Evolutionary conservation across 2,329 filamentous ascomycete genomes (phyloP).

Genomic region (Penicillium sp.): DNA sequence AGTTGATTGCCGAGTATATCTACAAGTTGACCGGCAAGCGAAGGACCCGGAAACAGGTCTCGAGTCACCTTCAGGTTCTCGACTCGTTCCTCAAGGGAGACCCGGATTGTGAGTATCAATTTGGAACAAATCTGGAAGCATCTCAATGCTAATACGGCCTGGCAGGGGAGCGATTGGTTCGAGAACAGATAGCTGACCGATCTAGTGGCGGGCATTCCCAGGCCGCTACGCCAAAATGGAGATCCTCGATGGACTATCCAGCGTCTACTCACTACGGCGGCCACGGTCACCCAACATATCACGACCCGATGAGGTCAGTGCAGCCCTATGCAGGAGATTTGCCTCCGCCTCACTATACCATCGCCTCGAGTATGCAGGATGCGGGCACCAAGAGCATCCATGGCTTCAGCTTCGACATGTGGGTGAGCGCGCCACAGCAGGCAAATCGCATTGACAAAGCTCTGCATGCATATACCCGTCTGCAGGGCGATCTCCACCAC

Average conservation of each 20-base stretch:
- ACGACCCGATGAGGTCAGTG: constrained; percentile 32
- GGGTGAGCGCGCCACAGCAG: constrained; percentile 41
- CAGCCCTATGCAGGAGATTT: constrained; percentile 36
- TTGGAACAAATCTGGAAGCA: not conserved
- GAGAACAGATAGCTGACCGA: constrained; percentile 35
- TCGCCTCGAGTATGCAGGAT: constrained; percentile 37
- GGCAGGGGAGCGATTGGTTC: constrained; percentile 40
- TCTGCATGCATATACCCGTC: constrained; percentile 45
- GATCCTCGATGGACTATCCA: constrained; percentile 33
- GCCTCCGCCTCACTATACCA: constrained; percentile 34
- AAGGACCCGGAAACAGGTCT: constrained; percentile 59
- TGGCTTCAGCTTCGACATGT: constrained; percentile 47
- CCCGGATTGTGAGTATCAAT: constrained; percentile 48
- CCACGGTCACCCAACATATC: constrained; percentile 28
- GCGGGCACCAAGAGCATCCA: constrained; percentile 29
- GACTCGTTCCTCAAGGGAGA: constrained; percentile 55
- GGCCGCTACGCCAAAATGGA: constrained; percentile 33
- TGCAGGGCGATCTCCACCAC: constrained; percentile 40
- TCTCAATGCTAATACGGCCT: constrained; percentile 2
- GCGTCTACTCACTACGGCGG: constrained; percentile 30
- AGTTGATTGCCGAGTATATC: constrained; percentile 60
- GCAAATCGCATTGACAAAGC: constrained; percentile 38
- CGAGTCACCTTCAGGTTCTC: constrained; percentile 63
- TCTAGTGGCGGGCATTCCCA: constrained; percentile 35
- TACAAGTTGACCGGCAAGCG: constrained; percentile 52